These are phyloP conservation scores for Arabidopsis thaliana DNA, from an alignment of 345 rosid species.

Conservation along the genomic window TAIR10.1 NC_003074.8:7917501-7918000, in stretches of 20 bases:
- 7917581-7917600: slow-evolving; percentile 40
- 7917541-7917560: slow-evolving; percentile 71
- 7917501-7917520: slow-evolving; percentile 55
- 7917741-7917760: slow-evolving; percentile 46
- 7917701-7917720: slow-evolving; percentile 63
- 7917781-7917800: slow-evolving; percentile 56
- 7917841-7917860: slow-evolving; percentile 68
- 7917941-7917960: slow-evolving; percentile 65
- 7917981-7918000: slow-evolving; percentile 81
- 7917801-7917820: slow-evolving; percentile 59
- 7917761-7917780: slow-evolving; percentile 59
- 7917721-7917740: slow-evolving; percentile 57
- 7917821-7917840: slow-evolving; percentile 70
- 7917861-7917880: slow-evolving; percentile 63
- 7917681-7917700: slow-evolving; percentile 70
- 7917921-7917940: slow-evolving; percentile 62
- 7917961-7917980: slow-evolving; percentile 59
- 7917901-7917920: slow-evolving; percentile 69
- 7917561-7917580: slow-evolving; percentile 27
- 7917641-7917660: slow-evolving; percentile 63
- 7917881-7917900: slow-evolving; percentile 65
- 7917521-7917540: slow-evolving; percentile 48
- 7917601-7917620: slow-evolving; percentile 90
- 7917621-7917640: slow-evolving; percentile 60
- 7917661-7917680: slow-evolving; percentile 67